Evolutionary conservation across 1,284 basidiomycete species (phyloP).

Genomic region (Cutaneotrichosporon daszewskae): DNA sequence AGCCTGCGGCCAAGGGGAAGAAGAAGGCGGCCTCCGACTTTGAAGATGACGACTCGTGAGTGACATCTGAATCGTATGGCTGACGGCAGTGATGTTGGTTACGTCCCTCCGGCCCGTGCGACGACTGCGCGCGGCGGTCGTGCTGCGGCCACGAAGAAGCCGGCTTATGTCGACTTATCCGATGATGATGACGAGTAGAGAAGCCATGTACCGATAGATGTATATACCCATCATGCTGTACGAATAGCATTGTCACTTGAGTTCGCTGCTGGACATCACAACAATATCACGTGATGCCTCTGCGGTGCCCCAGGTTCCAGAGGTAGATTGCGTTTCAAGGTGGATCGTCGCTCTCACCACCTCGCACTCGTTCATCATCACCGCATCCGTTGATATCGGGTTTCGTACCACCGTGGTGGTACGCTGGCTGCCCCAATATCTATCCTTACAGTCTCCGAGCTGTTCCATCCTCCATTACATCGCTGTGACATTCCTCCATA

Average conservation of each 20-base stretch:
- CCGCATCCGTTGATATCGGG: no score
- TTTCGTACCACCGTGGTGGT: no score
- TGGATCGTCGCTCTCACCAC: no score
- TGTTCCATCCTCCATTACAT: no score
- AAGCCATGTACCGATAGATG: slow-evolving; percentile 2
- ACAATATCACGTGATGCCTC: neutral
- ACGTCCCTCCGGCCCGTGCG: neutral
- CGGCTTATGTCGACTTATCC: slow-evolving; percentile 17
- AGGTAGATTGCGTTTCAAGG: no score
- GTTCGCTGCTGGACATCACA: no score
- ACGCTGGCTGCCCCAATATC: no score
- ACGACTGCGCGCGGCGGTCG: slow-evolving; percentile 8
- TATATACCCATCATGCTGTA: slow-evolving; percentile 2
- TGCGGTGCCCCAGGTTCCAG: no score
- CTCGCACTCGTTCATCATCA: no score
- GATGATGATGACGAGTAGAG: slow-evolving; percentile 12
- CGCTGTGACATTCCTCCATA: no score
- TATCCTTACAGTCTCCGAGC: no score
- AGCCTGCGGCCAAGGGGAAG: slow-evolving; percentile 10
- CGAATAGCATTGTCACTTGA: neutral
- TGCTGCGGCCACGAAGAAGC: slow-evolving; percentile 16
- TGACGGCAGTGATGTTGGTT: neutral
- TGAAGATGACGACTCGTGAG: slow-evolving; percentile 13
- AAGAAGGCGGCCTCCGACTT: slow-evolving; percentile 15
- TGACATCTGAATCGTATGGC: neutral